A percentile compares a stretch with the other conserved stretches of the same genome.
Evolutionary conservation across 345 rosid genomes (phyloP).

Genomic region (Trapa incisa): DNA sequence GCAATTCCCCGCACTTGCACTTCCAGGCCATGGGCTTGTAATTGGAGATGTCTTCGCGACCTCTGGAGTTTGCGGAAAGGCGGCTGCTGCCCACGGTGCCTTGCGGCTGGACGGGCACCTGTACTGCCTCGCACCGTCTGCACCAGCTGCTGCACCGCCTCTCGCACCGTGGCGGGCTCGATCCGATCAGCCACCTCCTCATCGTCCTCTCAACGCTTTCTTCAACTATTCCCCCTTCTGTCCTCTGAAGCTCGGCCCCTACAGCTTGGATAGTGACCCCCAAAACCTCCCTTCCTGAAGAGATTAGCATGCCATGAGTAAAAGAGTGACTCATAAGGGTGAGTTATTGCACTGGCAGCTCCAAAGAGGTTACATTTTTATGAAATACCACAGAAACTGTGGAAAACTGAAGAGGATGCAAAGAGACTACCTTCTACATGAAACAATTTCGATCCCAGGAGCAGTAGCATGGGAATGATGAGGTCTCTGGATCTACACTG

Average conservation of each 20-base stretch:
- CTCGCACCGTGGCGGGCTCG: conserved; percentile 56
- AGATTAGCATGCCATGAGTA: not conserved
- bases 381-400: not conserved
- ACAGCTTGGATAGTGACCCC: not conserved
- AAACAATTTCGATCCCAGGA: not conserved
- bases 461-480: not conserved
- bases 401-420: too few relatives aligned
- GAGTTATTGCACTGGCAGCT: too few relatives aligned
- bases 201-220: conserved; percentile 8
- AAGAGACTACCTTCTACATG: not conserved
- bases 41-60: conserved; percentile 46
- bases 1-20: conserved; percentile 55
- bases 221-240: conserved; percentile 7
- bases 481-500: not conserved
- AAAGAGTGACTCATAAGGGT: not conserved
- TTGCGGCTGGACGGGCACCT: conserved; percentile 31
- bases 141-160: conserved; percentile 44
- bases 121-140: conserved; percentile 46
- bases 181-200: conserved; percentile 37
- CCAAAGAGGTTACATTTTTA: not conserved
- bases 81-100: not conserved
- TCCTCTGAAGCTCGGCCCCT: conserved; percentile 6
- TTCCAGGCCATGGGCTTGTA: conserved; percentile 77
- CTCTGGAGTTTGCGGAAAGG: conserved; percentile 14
- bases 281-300: not conserved